Percentiles rank a stretch among this genome's conserved stretches.
Evolutionary conservation across 768 basidiomycete genomes (phyloP).

Genomic region (Podaxis sp.): DNA sequence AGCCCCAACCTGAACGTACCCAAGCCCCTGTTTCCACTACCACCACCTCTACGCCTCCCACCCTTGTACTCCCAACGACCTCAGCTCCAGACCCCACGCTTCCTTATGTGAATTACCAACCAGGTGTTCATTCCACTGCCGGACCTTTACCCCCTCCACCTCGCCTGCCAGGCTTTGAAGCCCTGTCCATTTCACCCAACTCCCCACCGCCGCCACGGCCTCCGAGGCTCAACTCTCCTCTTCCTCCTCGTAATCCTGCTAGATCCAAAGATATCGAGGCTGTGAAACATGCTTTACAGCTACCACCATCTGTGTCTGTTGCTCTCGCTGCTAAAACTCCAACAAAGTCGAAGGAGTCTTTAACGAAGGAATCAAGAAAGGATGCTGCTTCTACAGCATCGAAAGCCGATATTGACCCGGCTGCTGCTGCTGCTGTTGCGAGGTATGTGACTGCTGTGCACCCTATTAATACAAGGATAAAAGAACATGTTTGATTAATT

Average conservation of each 20-base stretch:
- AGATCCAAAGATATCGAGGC: conserved; percentile 47
- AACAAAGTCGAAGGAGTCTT: conserved; percentile 17
- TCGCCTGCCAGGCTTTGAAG: conserved; percentile 12
- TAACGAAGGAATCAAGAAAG: neutral
- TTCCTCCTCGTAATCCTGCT: conserved; percentile 20
- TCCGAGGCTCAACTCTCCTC: conserved; percentile 25
- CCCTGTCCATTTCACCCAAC: neutral
- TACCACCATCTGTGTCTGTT: conserved; percentile 53
- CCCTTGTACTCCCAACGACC: neutral
- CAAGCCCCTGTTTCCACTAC: conserved; percentile 2
- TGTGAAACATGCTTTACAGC: conserved; percentile 57
- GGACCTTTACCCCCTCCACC: conserved; percentile 18
- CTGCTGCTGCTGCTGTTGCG: neutral
- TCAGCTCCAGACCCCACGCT: conserved; percentile 3
- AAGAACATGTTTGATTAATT: neutral
- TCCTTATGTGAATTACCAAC: conserved; percentile 15
- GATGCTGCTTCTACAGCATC: neutral
- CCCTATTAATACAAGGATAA: neutral
- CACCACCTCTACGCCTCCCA: neutral
- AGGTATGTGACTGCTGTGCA: conserved; percentile 9
- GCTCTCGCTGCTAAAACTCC: conserved; percentile 36
- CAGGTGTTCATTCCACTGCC: conserved; percentile 16
- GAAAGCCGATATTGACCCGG: neutral
- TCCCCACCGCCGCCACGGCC: conserved; percentile 14
- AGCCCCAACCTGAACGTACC: neutral